Conservation (phyloP, 257 asterid genomes). For the Thymus quinquecostatus region DNA sequence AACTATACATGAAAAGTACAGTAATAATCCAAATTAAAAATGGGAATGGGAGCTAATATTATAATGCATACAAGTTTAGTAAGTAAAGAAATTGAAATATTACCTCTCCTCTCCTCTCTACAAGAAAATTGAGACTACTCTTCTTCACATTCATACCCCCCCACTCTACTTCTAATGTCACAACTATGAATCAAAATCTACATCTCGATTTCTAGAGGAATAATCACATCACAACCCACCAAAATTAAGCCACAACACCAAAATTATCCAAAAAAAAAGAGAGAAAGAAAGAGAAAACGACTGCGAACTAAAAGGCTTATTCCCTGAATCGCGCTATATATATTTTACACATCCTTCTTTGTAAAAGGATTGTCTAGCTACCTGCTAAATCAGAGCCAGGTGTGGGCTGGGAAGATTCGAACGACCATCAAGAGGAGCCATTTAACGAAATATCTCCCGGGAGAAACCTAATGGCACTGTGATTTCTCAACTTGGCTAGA, state of each 20-base stretch:
- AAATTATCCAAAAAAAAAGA: conserved; percentile 33
- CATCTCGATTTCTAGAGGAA: conserved; percentile 44
- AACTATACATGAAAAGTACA: neutral
- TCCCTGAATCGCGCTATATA: conserved; percentile 70
- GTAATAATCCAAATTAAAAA: neutral
- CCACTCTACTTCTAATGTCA: conserved; percentile 36
- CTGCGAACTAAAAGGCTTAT: conserved; percentile 43
- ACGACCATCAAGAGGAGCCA: conserved; percentile 49
- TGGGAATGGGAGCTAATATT: neutral
- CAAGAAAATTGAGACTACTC: conserved; percentile 28
- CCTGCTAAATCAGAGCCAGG: conserved; percentile 58
- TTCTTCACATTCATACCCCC: neutral
- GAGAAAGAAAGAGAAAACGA: conserved; percentile 20
- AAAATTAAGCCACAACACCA: conserved; percentile 51
- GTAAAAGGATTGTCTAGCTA: conserved; percentile 62
- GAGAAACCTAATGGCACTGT: conserved; percentile 49
- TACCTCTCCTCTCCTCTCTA: conserved; percentile 26
- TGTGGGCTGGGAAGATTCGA: conserved; percentile 42
- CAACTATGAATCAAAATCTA: conserved; percentile 47
- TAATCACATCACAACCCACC: conserved; percentile 45
- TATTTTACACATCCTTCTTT: conserved; percentile 72
- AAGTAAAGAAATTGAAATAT: conserved; percentile 27
- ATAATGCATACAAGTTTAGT: neutral
- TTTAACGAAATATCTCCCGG: conserved; percentile 36
- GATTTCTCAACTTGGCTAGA: conserved; percentile 64